A percentile compares a stretch with the other conserved stretches of the same genome.
Evolutionary conservation across 139 green algal species (phyloP).

Genomic region (Coelastrella sp.): DNA sequence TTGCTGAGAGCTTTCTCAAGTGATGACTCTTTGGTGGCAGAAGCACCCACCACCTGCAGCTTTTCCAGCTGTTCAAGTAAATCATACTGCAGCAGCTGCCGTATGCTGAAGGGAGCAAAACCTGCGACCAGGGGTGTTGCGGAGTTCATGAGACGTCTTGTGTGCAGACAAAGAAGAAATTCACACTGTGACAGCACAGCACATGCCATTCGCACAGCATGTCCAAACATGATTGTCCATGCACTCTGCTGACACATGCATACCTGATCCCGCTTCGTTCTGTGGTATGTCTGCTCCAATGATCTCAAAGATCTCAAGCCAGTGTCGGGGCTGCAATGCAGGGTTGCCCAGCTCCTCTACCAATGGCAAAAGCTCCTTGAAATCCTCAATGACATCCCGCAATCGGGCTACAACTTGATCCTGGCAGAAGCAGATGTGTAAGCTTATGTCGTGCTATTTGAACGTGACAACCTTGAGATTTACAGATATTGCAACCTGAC

Average conservation of each 20-base stretch:
- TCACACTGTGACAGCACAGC: background rate
- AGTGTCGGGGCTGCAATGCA: conserved; percentile 75
- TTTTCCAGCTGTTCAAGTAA: conserved; percentile 72
- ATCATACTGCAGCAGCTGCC: conserved; percentile 71
- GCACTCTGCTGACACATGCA: no score
- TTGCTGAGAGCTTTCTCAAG: conserved; percentile 85
- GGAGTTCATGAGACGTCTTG: no score
- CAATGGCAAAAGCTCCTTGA: conserved; percentile 75
- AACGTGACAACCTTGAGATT: no score
- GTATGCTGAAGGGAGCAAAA: conserved; percentile 70
- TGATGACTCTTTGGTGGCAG: conserved; percentile 74
- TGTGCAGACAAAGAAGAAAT: background rate
- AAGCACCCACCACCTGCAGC: conserved; percentile 59
- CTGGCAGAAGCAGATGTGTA: conserved; percentile 26
- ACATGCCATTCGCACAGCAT: no score
- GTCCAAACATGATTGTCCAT: no score
- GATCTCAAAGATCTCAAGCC: conserved; percentile 66
- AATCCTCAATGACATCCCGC: conserved; percentile 81
- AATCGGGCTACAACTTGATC: conserved; percentile 72
- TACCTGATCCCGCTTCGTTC: conserved; percentile 52
- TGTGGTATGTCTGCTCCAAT: conserved; percentile 66
- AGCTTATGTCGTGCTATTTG: no score
- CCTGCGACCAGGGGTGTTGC: no score
- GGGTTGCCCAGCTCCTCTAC: conserved; percentile 80
- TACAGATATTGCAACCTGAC: no score